Evolutionary conservation across 371 early-diverging fungal species (phyloP), one percentile per base, ranked within the genome.

Genomic region (Mortierella sp.): DNA sequence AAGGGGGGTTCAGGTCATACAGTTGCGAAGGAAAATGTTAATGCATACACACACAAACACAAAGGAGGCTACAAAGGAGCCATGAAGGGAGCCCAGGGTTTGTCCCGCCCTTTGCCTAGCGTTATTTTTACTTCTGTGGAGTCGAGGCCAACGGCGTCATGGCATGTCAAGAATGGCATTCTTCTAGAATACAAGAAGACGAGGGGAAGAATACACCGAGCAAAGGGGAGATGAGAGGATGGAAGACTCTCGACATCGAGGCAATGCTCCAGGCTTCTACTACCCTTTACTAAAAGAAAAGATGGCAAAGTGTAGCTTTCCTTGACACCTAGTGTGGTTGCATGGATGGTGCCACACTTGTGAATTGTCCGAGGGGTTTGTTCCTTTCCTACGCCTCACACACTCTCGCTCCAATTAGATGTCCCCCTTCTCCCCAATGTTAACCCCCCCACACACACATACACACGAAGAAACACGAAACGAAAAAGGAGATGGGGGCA

Each of bases 401-500:
- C 48, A 46, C 9, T 10, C 48, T 8, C 48, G 1, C 48, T 8
- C 48, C 48, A 11, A 46, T 9, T 46, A 13, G 1, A 13, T 46
- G 9, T 9, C 13, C 13, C 48, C 8, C 48, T 13, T 46, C 48
- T 46, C 9, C 13, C 48, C 48, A 46, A 8, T 13, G 48, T 46
- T 31, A 16, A 5, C 34, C 59, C 34, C 26, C 13, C 31, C 37
- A 53, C 10, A 72, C 1, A 31, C 40, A 2, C 6, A 4, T 6
- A 6, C 43, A 6, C 43, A 40, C 43, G 43, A n/a, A 44, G 40
- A 8, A 46, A 31, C 37, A 26, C 34, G 50, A 50, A 48, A 51
- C 46, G 53, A 72, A 53, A 72, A 72, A 21, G 51, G 46, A 73
- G 59, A 61, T 31, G 53, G 28, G 43, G 16, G 26, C 28, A 72